Evolutionary conservation across 768 basidiomycete species (phyloP).

Genomic region (Suillus placidus): DNA sequence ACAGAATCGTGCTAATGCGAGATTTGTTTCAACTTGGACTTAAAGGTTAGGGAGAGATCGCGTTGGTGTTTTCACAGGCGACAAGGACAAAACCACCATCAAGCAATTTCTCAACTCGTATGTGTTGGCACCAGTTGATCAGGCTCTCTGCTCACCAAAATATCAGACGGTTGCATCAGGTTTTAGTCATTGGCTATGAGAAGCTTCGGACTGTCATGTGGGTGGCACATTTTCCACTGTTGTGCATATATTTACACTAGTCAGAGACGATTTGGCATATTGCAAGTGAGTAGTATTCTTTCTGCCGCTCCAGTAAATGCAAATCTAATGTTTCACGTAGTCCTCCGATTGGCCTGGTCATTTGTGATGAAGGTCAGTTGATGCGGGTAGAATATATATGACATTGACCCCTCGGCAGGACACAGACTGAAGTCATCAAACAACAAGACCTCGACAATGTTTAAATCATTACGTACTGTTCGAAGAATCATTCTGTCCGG

Average conservation of each 20-base stretch:
- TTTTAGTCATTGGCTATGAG: slow-evolving; percentile 95
- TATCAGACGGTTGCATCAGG: slow-evolving; percentile 71
- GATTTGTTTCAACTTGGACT: slow-evolving; percentile 6
- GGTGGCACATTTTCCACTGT: slow-evolving; percentile 29
- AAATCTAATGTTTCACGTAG: slow-evolving; percentile 36
- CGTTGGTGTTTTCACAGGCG: slow-evolving; percentile 59
- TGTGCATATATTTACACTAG: slow-evolving; percentile 9
- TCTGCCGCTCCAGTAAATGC: not conserved
- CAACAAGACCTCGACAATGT: slow-evolving; percentile 88
- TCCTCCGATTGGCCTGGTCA: slow-evolving; percentile 88
- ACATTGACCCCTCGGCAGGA: slow-evolving; percentile 44
- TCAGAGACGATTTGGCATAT: slow-evolving; percentile 56
- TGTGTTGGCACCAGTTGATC: slow-evolving; percentile 26
- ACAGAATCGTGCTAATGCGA: slow-evolving; percentile 23
- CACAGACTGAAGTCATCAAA: slow-evolving; percentile 92
- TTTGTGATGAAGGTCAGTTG: slow-evolving; percentile 88
- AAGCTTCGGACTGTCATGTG: slow-evolving; percentile 82
- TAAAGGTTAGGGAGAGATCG: slow-evolving; percentile 57
- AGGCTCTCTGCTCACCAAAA: slow-evolving; percentile 2
- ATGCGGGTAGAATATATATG: not conserved
- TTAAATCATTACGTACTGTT: slow-evolving; percentile 73
- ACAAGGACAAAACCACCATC: slow-evolving; percentile 57
- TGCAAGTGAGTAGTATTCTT: slow-evolving; percentile 59
- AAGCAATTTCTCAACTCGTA: slow-evolving; percentile 78
- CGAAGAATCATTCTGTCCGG: slow-evolving; percentile 90